These are phyloP conservation scores for Geosmithia flava DNA, from an alignment of 2,329 filamentous ascomycete genomes.

Conservation along the genomic window DNA sequence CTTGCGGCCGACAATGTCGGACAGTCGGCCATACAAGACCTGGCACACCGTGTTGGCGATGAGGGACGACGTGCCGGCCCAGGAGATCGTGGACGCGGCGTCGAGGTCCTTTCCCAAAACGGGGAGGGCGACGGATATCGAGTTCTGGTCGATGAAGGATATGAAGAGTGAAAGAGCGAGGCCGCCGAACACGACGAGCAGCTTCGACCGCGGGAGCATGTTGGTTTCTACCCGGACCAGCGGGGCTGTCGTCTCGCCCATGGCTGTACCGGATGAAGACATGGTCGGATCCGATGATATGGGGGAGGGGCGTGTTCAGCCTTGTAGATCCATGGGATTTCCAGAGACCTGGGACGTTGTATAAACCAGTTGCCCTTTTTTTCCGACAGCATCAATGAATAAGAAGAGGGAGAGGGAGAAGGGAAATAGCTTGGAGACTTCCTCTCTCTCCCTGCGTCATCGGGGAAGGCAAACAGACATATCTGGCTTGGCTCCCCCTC, in stretches of 20 bases:
- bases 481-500: background rate
- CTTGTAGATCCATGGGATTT: background rate
- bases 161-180: slow-evolving; percentile 41
- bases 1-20: slow-evolving; percentile 50
- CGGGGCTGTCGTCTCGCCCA: background rate
- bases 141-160: slow-evolving; percentile 44
- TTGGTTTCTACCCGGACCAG: background rate
- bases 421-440: too few relatives aligned
- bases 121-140: slow-evolving; percentile 37
- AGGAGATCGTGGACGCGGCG: slow-evolving; percentile 37
- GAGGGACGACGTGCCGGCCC: slow-evolving; percentile 39
- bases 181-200: background rate
- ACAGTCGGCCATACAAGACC: slow-evolving; percentile 49
- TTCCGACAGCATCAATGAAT: too few relatives aligned
- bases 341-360: background rate
- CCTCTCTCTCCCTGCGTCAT: too few relatives aligned
- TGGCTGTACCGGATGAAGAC: background rate
- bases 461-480: too few relatives aligned
- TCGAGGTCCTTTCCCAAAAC: slow-evolving; percentile 35
- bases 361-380: too few relatives aligned
- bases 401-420: too few relatives aligned
- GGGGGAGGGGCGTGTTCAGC: too few relatives aligned
- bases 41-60: slow-evolving; percentile 51
- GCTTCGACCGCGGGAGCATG: background rate
- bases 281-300: background rate